phyloP scores from a whole-genome alignment of 2,329 filamentous ascomycete species.

The Ceratocystis ficicola region DNA sequence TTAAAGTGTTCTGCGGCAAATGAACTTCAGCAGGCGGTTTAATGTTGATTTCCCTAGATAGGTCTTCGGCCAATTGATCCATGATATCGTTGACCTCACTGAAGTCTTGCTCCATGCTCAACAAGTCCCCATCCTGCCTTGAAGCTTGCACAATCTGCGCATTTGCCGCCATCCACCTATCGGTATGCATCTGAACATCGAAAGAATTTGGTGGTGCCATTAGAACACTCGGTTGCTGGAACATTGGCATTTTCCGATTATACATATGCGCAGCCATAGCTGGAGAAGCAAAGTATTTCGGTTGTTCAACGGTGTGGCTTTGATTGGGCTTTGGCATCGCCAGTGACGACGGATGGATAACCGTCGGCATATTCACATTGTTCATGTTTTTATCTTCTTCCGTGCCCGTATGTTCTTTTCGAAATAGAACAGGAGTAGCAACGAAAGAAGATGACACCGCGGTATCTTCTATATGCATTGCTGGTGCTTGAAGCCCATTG shows the following conservation, averaged over 20 bases:
- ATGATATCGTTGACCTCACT: constrained; percentile 34
- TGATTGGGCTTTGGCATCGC: neutral
- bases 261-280: constrained; percentile 14
- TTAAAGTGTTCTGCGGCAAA: constrained; percentile 14
- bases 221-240: neutral
- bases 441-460: neutral
- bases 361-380: neutral
- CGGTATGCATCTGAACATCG: constrained; percentile 32
- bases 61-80: constrained; percentile 34
- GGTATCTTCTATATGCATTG: neutral
- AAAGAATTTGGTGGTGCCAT: constrained; percentile 27
- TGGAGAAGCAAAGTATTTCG: constrained; percentile 17
- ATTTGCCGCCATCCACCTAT: constrained; percentile 33
- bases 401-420: neutral
- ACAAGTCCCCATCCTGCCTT: neutral
- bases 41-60: constrained; percentile 25
- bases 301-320: neutral
- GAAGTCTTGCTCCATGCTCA: constrained; percentile 26
- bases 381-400: neutral
- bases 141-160: constrained; percentile 13
- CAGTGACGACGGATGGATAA: neutral
- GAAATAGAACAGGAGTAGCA: neutral
- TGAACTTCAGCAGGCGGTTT: neutral
- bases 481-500: neutral
- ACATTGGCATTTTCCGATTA: constrained; percentile 22